A percentile compares a stretch with the other conserved stretches of the same genome.
Conservation (phyloP, 257 asterid genomes). For the Solanum pennellii region DNA sequence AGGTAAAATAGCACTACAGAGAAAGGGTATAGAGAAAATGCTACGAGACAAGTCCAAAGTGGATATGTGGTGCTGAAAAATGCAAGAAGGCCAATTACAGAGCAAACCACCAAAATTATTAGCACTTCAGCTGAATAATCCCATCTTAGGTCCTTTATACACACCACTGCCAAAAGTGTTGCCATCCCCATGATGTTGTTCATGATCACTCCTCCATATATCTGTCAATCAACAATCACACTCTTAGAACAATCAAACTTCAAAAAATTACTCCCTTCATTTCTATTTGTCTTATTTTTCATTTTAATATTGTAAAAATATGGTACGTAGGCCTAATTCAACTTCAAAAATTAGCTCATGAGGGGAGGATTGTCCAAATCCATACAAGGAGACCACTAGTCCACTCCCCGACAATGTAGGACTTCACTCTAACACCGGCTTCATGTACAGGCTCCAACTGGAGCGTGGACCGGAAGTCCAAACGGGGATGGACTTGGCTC, state of each 20-base stretch:
- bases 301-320: not conserved
- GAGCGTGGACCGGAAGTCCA: no score
- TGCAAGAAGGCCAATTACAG: conserved; percentile 17
- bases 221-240: conserved; percentile 5
- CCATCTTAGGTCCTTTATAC: conserved; percentile 23
- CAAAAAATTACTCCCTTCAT: not conserved
- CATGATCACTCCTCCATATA: conserved; percentile 32
- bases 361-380: no score
- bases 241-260: not conserved
- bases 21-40: conserved; percentile 18
- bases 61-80: conserved; percentile 14
- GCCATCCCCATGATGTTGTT: conserved; percentile 28
- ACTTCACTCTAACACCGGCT: no score
- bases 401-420: no score
- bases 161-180: conserved; percentile 16
- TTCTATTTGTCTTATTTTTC: not conserved
- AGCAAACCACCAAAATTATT: conserved; percentile 18
- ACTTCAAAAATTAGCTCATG: no score
- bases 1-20: conserved; percentile 14
- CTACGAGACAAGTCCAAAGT: conserved; percentile 24
- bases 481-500: no score
- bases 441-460: no score
- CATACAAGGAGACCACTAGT: no score
- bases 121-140: conserved; percentile 30
- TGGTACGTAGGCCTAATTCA: no score